phyloP scores from a whole-genome alignment of 2,329 filamentous ascomycete species.

The Capronia coronata region DNA sequence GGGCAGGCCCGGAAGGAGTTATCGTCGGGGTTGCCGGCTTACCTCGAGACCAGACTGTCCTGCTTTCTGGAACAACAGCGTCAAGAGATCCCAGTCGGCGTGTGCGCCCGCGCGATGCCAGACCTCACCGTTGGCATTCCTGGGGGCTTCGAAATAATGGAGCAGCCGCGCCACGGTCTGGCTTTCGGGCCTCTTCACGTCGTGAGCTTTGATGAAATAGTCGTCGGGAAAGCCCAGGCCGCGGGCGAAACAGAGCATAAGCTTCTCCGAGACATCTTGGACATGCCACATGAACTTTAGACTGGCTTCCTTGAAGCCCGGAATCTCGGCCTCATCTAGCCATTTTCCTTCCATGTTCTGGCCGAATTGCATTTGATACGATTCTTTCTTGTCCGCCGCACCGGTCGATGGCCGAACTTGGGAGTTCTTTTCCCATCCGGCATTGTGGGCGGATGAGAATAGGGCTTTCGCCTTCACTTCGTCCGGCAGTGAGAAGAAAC shows the following conservation, averaged over 20 bases:
- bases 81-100: constrained; percentile 58
- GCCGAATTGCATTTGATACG: constrained; percentile 59
- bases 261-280: constrained; percentile 49
- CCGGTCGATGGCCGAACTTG: constrained; percentile 57
- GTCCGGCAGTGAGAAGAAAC: constrained; percentile 51
- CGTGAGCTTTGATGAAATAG: constrained; percentile 52
- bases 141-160: constrained; percentile 49
- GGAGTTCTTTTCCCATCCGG: constrained; percentile 55
- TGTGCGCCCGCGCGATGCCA: constrained; percentile 53
- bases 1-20: no score
- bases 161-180: constrained; percentile 53
- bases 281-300: constrained; percentile 51
- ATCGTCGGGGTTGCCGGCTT: no score
- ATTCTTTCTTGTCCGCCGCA: constrained; percentile 54
- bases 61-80: constrained; percentile 55
- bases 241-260: constrained; percentile 55
- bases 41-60: constrained; percentile 51
- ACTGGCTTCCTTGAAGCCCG: constrained; percentile 44
- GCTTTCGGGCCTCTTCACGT: constrained; percentile 44
- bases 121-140: constrained; percentile 16
- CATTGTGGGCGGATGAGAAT: constrained; percentile 48
- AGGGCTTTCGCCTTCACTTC: constrained; percentile 49
- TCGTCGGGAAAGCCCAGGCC: constrained; percentile 52
- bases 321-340: constrained; percentile 44
- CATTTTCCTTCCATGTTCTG: constrained; percentile 48